A percentile compares a stretch with the other conserved stretches of the same genome.
phyloP scores from a whole-genome alignment of 345 rosid species.

The Boechera retrofracta region DNA sequence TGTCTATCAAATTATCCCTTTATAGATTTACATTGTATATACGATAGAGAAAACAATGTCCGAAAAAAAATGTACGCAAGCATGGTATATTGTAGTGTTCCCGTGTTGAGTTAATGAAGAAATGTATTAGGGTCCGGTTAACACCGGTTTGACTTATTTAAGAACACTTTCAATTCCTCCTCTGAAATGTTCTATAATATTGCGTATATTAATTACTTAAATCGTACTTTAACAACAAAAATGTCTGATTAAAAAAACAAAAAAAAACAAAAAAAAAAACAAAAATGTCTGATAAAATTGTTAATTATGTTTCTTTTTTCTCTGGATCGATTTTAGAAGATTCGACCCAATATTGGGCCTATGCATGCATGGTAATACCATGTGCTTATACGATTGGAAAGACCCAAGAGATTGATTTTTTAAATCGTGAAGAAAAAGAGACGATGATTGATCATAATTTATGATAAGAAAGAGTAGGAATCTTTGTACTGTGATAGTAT shows the following conservation, averaged over 20 bases:
- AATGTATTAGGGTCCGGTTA: not conserved
- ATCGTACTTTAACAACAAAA: too few relatives aligned
- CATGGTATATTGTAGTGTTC: not conserved
- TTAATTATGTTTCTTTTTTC: not conserved
- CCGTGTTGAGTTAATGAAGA: not conserved
- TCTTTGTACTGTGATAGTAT: slow-evolving; percentile 32
- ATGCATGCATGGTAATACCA: slow-evolving; percentile 2
- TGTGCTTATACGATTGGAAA: slow-evolving; percentile 33
- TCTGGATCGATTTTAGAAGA: not conserved
- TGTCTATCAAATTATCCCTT: not conserved
- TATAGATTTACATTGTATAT: too few relatives aligned
- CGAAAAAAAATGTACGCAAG: not conserved
- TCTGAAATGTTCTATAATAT: too few relatives aligned
- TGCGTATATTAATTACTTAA: too few relatives aligned
- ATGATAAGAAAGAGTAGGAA: slow-evolving; percentile 48
- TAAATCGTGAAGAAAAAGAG: slow-evolving; percentile 47
- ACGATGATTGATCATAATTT: slow-evolving; percentile 59
- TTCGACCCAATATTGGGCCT: too few relatives aligned
- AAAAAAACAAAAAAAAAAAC: too few relatives aligned
- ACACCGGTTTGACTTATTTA: not conserved
- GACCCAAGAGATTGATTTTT: slow-evolving; percentile 1
- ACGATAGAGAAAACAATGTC: too few relatives aligned
- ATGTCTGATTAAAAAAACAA: too few relatives aligned
- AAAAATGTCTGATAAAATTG: too few relatives aligned
- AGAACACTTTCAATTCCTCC: too few relatives aligned